phyloP scores from a whole-genome alignment of 2,329 filamentous ascomycete genomes.

The Apiospora pterosperma region DNA sequence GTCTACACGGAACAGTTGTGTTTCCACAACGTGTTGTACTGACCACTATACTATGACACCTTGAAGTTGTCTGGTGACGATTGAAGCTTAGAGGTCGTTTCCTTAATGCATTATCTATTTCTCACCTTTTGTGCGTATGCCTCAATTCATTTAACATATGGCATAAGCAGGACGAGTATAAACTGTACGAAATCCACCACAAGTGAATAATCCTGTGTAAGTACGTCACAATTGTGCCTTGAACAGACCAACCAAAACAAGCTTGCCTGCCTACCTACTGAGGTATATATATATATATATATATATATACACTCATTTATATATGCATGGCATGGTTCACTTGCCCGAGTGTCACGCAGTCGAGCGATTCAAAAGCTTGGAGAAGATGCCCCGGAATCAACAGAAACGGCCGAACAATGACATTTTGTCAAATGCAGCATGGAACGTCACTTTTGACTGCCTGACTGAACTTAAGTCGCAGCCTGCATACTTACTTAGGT shows the following conservation, averaged over 20 bases:
- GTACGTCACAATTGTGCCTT: too few species aligned
- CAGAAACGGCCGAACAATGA: background rate
- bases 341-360: background rate
- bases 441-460: background rate
- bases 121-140: too few species aligned
- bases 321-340: too few species aligned
- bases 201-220: too few species aligned
- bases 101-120: background rate
- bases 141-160: too few species aligned
- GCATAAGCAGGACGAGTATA: too few species aligned
- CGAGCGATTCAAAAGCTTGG: background rate
- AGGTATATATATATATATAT: too few species aligned
- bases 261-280: too few species aligned
- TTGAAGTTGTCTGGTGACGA: background rate
- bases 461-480: background rate
- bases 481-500: too few species aligned
- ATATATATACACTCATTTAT: too few species aligned
- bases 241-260: too few species aligned
- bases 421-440: background rate
- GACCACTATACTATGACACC: constrained; percentile 5
- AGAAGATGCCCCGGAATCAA: background rate
- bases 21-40: constrained; percentile 4
- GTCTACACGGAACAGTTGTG: constrained; percentile 1
- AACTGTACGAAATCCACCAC: too few species aligned
- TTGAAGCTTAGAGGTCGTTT: background rate